phyloP scores from a whole-genome alignment of 2,329 filamentous ascomycete genomes.

The Chaetomiaceae sp. region DNA sequence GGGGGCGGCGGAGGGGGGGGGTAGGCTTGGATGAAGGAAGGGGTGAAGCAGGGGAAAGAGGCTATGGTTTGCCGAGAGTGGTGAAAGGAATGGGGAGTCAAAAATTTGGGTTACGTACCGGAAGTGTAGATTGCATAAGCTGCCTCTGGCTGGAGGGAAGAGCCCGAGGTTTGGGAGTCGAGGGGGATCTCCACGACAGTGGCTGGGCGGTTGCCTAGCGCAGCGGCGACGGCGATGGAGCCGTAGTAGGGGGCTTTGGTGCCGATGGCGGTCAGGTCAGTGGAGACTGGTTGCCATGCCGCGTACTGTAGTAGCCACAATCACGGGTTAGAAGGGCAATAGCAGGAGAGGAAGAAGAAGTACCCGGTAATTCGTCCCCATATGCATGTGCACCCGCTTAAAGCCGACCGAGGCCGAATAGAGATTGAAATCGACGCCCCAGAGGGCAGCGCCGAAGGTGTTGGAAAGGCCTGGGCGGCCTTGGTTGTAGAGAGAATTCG shows the following conservation, averaged over 20 bases:
- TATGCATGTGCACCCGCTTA: slow-evolving; percentile 58
- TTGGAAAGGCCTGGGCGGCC: slow-evolving; percentile 59
- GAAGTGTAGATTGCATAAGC: slow-evolving; percentile 54
- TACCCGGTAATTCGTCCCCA: slow-evolving; percentile 56
- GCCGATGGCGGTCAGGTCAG: slow-evolving; percentile 45
- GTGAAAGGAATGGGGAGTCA: too few species aligned
- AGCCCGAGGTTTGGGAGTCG: slow-evolving; percentile 19
- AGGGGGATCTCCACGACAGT: slow-evolving; percentile 47
- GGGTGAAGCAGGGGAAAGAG: too few species aligned
- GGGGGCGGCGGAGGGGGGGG: too few species aligned
- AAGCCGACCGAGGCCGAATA: slow-evolving; percentile 53
- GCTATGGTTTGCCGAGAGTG: too few species aligned
- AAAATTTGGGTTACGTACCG: too few species aligned
- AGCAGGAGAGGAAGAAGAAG: not conserved
- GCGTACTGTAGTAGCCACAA: slow-evolving; percentile 39
- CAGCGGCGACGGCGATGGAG: slow-evolving; percentile 53
- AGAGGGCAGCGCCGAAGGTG: slow-evolving; percentile 61
- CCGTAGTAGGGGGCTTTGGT: slow-evolving; percentile 64
- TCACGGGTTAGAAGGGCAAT: not conserved
- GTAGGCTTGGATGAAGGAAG: not conserved
- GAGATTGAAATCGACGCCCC: slow-evolving; percentile 60
- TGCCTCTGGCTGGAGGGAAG: slow-evolving; percentile 34
- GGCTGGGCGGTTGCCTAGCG: slow-evolving; percentile 44
- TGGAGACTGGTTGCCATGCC: slow-evolving; percentile 56
- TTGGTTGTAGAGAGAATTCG: slow-evolving; percentile 60